These are phyloP conservation scores for Nepenthes alata DNA, from an alignment of 179 eudicot genomes.

Conservation along the genomic window DNA sequence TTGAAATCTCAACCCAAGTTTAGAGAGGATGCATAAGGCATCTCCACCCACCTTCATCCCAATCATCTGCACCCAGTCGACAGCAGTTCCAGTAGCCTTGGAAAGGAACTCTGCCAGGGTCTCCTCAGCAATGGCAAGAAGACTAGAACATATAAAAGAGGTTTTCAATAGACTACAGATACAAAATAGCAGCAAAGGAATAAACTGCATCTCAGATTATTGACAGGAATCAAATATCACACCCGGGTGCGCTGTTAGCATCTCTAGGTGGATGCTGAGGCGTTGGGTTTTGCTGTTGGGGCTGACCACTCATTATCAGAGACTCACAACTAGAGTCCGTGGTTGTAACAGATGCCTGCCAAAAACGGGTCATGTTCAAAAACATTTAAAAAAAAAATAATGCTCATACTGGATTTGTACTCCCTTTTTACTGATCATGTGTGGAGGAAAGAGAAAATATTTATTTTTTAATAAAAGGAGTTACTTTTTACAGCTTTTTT, in stretches of 20 bases:
- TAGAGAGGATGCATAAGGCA: no score
- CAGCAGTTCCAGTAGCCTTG: slow-evolving; percentile 66
- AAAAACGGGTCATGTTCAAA: not conserved
- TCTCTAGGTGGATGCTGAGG: slow-evolving; percentile 38
- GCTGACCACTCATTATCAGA: slow-evolving; percentile 38
- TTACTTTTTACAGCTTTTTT: no score
- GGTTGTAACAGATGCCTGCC: slow-evolving; percentile 30
- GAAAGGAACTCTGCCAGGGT: slow-evolving; percentile 52
- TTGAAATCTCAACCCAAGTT: no score
- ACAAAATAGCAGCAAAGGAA: no score
- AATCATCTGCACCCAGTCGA: slow-evolving; percentile 58
- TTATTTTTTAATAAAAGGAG: no score
- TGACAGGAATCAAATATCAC: slow-evolving; percentile 6
- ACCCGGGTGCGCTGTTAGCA: slow-evolving; percentile 57
- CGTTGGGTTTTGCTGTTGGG: slow-evolving; percentile 38
- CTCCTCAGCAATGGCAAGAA: slow-evolving; percentile 47
- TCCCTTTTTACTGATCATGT: no score
- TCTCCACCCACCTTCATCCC: slow-evolving; percentile 43
- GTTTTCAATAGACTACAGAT: not conserved
- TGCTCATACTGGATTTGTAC: no score
- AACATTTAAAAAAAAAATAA: no score
- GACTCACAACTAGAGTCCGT: slow-evolving; percentile 46
- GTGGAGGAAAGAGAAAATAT: no score
- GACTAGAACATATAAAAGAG: slow-evolving; percentile 14
- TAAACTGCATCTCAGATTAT: not conserved